Evolutionary conservation across 2,329 filamentous ascomycete genomes (phyloP).

Genomic region (Fusarium dlaminii): DNA sequence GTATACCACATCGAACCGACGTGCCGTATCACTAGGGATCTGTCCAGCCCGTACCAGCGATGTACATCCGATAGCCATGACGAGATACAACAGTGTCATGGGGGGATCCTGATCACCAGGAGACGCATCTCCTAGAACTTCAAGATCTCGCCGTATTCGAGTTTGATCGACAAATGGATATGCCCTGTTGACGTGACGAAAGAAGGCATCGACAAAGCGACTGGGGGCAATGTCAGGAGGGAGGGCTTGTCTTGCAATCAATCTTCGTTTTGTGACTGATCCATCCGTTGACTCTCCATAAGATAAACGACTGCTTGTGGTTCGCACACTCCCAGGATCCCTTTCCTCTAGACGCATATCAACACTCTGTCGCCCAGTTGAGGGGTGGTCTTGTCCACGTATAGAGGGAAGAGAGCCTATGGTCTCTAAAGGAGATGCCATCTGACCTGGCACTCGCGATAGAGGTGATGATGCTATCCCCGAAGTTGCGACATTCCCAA

Average conservation of each 20-base stretch:
- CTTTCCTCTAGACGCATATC: conserved; percentile 28
- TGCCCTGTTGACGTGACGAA: conserved; percentile 55
- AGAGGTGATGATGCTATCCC: conserved; percentile 21
- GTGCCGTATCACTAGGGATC: conserved; percentile 46
- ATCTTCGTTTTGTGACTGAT: conserved; percentile 19
- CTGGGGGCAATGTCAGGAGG: conserved; percentile 43
- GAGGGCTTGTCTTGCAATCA: conserved; percentile 31
- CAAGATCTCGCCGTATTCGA: conserved; percentile 48
- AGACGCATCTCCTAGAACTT: conserved; percentile 44
- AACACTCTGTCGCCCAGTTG: conserved; percentile 11
- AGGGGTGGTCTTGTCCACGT: conserved; percentile 14
- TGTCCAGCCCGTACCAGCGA: conserved; percentile 55
- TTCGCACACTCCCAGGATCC: conserved; percentile 34
- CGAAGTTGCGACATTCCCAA: neutral
- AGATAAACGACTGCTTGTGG: conserved; percentile 34
- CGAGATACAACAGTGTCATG: conserved; percentile 52
- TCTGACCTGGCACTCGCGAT: conserved; percentile 15
- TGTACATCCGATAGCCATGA: conserved; percentile 58
- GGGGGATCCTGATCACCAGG: conserved; percentile 39
- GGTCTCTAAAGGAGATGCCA: conserved; percentile 29
- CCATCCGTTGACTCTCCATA: conserved; percentile 36
- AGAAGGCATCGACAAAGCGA: conserved; percentile 55
- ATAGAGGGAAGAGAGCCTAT: neutral
- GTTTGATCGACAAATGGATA: conserved; percentile 56
- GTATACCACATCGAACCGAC: conserved; percentile 51